Percentiles rank a stretch among this genome's conserved stretches.
Evolutionary conservation across 148 eudicot genomes (phyloP).

Genomic region (Vaccinium corymbosum): DNA sequence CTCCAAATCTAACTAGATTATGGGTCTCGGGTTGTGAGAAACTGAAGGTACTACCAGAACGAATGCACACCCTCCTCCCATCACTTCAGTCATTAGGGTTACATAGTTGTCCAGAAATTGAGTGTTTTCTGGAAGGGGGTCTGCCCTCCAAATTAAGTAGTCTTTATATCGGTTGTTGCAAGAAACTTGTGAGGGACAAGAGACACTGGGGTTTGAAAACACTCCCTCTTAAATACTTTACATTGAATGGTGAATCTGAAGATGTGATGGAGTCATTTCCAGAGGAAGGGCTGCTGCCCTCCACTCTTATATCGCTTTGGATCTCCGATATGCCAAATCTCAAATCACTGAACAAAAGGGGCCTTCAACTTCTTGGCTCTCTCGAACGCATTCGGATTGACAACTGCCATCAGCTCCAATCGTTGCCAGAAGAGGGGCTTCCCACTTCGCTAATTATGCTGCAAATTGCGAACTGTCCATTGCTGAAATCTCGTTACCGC

Average conservation of each 20-base stretch:
- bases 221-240: background rate
- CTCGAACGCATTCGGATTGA: too few relatives aligned
- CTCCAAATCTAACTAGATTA: background rate
- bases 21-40: fast-evolving
- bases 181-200: background rate
- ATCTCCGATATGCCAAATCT: background rate
- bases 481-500: too few relatives aligned
- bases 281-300: background rate
- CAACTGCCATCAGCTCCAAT: too few relatives aligned
- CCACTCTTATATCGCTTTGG: background rate
- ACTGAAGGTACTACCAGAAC: background rate
- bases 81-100: too few relatives aligned
- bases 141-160: too few relatives aligned
- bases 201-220: background rate
- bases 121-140: too few relatives aligned
- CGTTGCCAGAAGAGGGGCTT: too few relatives aligned
- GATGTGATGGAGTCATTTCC: background rate
- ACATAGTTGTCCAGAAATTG: too few relatives aligned
- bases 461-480: too few relatives aligned
- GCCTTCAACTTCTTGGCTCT: background rate
- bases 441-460: too few relatives aligned
- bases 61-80: too few relatives aligned
- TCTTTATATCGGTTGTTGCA: background rate
- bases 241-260: background rate
- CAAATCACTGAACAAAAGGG: background rate